These are phyloP conservation scores for Boletus pseudo-olivaceus DNA, from an alignment of 768 basidiomycete species.

Conservation along the genomic window DNA sequence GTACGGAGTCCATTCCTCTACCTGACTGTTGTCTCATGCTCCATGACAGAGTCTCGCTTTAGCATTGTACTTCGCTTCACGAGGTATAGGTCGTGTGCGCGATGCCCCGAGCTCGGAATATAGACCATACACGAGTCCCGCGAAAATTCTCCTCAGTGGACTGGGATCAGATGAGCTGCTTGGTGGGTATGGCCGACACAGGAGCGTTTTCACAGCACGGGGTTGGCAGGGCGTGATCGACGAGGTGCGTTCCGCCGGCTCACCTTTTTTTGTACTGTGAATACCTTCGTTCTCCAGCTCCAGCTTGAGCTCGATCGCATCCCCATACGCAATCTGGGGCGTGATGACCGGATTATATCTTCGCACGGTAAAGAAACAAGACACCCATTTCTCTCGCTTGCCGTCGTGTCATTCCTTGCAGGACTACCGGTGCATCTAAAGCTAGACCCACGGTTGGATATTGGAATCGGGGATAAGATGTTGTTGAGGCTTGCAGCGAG, in stretches of 20 bases:
- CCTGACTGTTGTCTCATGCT: slow-evolving; percentile 1
- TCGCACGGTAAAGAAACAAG: slow-evolving; percentile 89
- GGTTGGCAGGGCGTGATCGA: slow-evolving; percentile 77
- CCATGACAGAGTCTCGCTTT: slow-evolving; percentile 75
- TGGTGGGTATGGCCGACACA: slow-evolving; percentile 90
- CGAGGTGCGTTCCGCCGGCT: slow-evolving; percentile 51
- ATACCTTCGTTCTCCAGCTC: slow-evolving; percentile 46
- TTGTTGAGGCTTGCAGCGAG: slow-evolving; percentile 69
- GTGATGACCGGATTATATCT: slow-evolving; percentile 93
- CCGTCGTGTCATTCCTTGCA: slow-evolving; percentile 74
- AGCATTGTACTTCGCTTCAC: slow-evolving; percentile 91
- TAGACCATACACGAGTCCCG: slow-evolving; percentile 61
- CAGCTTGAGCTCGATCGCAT: slow-evolving; percentile 88
- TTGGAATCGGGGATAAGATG: slow-evolving; percentile 89
- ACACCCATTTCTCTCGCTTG: slow-evolving; percentile 85
- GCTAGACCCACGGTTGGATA: slow-evolving; percentile 66
- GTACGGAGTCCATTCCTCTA: slow-evolving; percentile 19
- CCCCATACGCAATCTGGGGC: slow-evolving; percentile 83
- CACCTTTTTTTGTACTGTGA: background rate
- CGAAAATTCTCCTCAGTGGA: slow-evolving; percentile 84
- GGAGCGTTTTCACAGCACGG: slow-evolving; percentile 60
- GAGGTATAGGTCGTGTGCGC: slow-evolving; percentile 64
- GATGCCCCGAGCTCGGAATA: slow-evolving; percentile 30
- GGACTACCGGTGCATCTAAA: slow-evolving; percentile 78
- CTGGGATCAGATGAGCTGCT: slow-evolving; percentile 94